Evolutionary conservation across 1,139 yeast genomes (phyloP).

Genomic region (Meyerozyma carpophila): DNA sequence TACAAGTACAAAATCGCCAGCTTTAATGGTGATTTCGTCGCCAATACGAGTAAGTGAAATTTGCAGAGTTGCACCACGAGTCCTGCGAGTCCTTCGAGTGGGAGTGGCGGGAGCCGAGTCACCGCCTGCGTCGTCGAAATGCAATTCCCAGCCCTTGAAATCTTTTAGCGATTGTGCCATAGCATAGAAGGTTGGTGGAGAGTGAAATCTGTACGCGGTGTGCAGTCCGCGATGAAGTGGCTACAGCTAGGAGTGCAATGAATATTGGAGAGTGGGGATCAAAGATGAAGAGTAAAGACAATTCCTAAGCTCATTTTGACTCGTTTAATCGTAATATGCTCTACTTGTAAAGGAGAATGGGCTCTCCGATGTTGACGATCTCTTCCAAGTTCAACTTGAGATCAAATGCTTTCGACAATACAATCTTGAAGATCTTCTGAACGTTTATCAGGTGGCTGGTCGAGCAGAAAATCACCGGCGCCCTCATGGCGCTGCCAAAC

Average conservation of each 20-base stretch:
- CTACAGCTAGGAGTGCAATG: background rate
- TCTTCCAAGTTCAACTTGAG: conserved; percentile 81
- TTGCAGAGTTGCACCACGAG: background rate
- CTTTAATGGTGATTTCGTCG: conserved; percentile 33
- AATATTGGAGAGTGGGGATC: background rate
- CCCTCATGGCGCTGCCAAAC: conserved; percentile 88
- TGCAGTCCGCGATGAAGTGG: background rate
- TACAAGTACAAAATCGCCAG: conserved; percentile 37
- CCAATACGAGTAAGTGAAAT: conserved; percentile 20
- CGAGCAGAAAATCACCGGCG: conserved; percentile 86
- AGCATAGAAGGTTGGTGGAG: background rate
- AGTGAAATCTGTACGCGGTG: background rate
- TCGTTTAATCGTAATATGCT: background rate
- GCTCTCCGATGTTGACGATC: conserved; percentile 80
- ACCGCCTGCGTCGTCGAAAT: background rate
- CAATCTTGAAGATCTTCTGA: conserved; percentile 89
- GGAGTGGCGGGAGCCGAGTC: background rate
- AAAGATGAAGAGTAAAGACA: background rate
- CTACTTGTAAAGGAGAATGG: conserved; percentile 66
- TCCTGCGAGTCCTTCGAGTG: background rate
- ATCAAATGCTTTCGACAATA: conserved; percentile 89
- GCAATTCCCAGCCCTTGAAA: background rate
- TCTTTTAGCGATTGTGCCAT: background rate
- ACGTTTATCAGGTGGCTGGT: conserved; percentile 91
- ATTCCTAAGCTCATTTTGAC: background rate